These are phyloP conservation scores for Talaromyces sp. DNA, from an alignment of 2,329 filamentous ascomycete species.

Conservation along the genomic window DNA sequence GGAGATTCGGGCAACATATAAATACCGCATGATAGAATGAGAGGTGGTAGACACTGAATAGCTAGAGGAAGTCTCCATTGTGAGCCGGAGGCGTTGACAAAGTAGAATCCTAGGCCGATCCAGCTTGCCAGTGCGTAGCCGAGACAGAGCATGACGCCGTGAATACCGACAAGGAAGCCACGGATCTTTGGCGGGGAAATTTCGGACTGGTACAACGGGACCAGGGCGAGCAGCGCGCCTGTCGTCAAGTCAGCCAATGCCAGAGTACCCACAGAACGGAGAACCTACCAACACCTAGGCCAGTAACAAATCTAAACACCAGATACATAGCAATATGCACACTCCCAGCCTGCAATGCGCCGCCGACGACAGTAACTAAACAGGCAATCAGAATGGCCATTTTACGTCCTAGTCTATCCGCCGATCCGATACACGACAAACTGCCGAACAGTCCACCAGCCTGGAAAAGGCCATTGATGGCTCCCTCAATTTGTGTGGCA, in stretches of 20 bases:
- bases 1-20: conserved; percentile 22
- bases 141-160: conserved; percentile 27
- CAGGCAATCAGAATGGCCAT: conserved; percentile 8
- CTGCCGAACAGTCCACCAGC: conserved; percentile 13
- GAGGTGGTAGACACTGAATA: conserved; percentile 21
- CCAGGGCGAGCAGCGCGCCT: conserved; percentile 16
- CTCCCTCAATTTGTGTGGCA: conserved; percentile 15
- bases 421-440: conserved; percentile 13
- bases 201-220: conserved; percentile 27
- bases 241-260: neutral
- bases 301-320: conserved; percentile 16
- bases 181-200: conserved; percentile 27
- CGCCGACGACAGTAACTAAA: conserved; percentile 11
- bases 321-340: conserved; percentile 18
- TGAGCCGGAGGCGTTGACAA: conserved; percentile 21
- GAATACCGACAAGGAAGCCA: conserved; percentile 25
- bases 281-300: conserved; percentile 11
- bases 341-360: conserved; percentile 17
- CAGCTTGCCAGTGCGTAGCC: conserved; percentile 26
- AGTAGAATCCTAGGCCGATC: conserved; percentile 28
- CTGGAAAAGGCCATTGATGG: conserved; percentile 18
- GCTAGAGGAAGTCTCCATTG: conserved; percentile 27
- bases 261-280: neutral
- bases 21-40: conserved; percentile 17
- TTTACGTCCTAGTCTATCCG: conserved; percentile 17